phyloP scores from a whole-genome alignment of 2,329 filamentous ascomycete species.

The Phoma sp. region DNA sequence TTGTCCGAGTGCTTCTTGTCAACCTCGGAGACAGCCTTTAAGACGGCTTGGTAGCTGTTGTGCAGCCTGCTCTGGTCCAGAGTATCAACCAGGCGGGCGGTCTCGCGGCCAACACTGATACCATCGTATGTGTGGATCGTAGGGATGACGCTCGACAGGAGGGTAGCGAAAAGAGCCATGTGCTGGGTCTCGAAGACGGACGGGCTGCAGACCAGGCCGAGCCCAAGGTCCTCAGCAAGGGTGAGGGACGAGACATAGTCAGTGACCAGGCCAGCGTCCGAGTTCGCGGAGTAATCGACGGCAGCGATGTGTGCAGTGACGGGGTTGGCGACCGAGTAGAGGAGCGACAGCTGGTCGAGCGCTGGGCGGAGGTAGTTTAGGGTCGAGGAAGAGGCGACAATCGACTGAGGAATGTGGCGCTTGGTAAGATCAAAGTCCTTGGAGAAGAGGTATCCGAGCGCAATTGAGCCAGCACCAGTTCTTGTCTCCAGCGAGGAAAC shows the following conservation, averaged over 20 bases:
- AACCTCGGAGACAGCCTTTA: slow-evolving; percentile 66
- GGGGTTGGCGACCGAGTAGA: slow-evolving; percentile 91
- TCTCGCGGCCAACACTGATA: slow-evolving; percentile 81
- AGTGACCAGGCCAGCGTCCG: slow-evolving; percentile 75
- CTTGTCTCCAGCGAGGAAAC: slow-evolving; percentile 86
- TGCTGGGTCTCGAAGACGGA: slow-evolving; percentile 94
- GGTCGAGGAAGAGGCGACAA: slow-evolving; percentile 85
- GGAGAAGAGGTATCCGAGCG: slow-evolving; percentile 96
- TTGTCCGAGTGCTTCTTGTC: slow-evolving; percentile 74
- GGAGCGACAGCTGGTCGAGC: slow-evolving; percentile 87
- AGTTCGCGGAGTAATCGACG: slow-evolving; percentile 77
- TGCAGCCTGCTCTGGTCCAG: slow-evolving; percentile 75
- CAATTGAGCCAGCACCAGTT: slow-evolving; percentile 86
- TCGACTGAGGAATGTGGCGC: slow-evolving; percentile 87
- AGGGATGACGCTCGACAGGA: slow-evolving; percentile 80
- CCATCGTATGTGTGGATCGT: slow-evolving; percentile 90
- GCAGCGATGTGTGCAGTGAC: slow-evolving; percentile 93
- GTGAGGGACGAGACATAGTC: slow-evolving; percentile 85
- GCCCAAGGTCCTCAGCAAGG: slow-evolving; percentile 86
- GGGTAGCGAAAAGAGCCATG: slow-evolving; percentile 87
- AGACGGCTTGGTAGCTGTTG: slow-evolving; percentile 71
- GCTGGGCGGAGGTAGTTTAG: slow-evolving; percentile 81
- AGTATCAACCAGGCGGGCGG: slow-evolving; percentile 81
- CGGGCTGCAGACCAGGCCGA: slow-evolving; percentile 83
- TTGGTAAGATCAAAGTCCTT: slow-evolving; percentile 94